These are phyloP conservation scores for Linnemannia elongata DNA, from an alignment of 192 early-diverging fungal species.

Conservation along the genomic window DNA sequence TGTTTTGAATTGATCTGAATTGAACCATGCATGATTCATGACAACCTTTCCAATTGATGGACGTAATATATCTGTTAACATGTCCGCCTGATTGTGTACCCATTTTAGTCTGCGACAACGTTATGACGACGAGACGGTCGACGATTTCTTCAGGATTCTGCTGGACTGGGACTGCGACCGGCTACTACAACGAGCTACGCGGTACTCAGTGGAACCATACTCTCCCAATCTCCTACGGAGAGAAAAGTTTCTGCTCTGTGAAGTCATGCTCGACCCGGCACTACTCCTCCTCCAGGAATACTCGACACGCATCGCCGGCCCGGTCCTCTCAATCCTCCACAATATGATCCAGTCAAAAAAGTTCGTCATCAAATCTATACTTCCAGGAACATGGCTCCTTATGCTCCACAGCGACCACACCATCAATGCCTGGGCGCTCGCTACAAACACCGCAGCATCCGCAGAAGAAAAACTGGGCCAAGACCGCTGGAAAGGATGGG, in stretches of 20 bases:
- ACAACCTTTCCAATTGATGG: background rate
- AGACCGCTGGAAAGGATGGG: slow-evolving; percentile 45
- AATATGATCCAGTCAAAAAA: slow-evolving; percentile 22
- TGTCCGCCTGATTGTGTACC: background rate
- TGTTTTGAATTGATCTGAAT: background rate
- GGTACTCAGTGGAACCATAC: background rate
- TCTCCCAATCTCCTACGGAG: background rate
- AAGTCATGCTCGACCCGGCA: slow-evolving; percentile 37
- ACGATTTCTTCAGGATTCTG: slow-evolving; percentile 20
- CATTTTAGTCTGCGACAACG: slow-evolving; percentile 17
- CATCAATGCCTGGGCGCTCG: slow-evolving; percentile 35
- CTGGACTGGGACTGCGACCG: slow-evolving; percentile 40
- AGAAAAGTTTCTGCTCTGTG: slow-evolving; percentile 38
- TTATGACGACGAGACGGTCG: slow-evolving; percentile 18
- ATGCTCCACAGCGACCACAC: slow-evolving; percentile 18
- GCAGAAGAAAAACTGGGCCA: slow-evolving; percentile 5
- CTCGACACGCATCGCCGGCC: slow-evolving; percentile 11
- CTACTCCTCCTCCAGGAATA: slow-evolving; percentile 13
- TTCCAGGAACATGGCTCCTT: slow-evolving; percentile 45
- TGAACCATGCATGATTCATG: background rate
- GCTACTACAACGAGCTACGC: slow-evolving; percentile 13
- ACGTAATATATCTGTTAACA: background rate
- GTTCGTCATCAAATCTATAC: slow-evolving; percentile 34
- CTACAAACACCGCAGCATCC: slow-evolving; percentile 15
- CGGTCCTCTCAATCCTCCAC: slow-evolving; percentile 13